phyloP scores from a whole-genome alignment of 1,139 yeast genomes.

The Scheffersomyces segobiensis region DNA sequence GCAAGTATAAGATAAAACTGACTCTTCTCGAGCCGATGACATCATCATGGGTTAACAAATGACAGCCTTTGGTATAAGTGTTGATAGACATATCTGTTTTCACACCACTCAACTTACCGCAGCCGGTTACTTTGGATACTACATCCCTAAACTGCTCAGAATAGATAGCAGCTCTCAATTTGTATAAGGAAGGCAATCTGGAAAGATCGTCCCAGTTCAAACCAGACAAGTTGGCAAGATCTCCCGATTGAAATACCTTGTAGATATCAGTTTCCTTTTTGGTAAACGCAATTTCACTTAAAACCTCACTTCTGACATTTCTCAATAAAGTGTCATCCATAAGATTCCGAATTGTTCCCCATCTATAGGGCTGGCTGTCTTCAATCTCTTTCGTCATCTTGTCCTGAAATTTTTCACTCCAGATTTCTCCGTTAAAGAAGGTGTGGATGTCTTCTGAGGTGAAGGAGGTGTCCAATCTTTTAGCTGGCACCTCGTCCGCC shows the following conservation, averaged over 20 bases:
- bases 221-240: conserved; percentile 89
- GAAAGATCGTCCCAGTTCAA: conserved; percentile 74
- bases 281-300: conserved; percentile 82
- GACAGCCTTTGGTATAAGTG: conserved; percentile 91
- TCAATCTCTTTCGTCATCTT: conserved; percentile 41
- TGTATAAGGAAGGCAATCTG: conserved; percentile 70
- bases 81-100: conserved; percentile 93
- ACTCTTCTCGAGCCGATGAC: conserved; percentile 95
- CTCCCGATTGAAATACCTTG: conserved; percentile 93
- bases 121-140: conserved; percentile 78
- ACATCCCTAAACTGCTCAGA: conserved; percentile 81
- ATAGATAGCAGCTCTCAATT: conserved; percentile 82
- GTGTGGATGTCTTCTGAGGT: conserved; percentile 40
- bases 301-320: conserved; percentile 80
- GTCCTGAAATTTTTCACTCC: conserved; percentile 46
- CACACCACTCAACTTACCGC: conserved; percentile 85
- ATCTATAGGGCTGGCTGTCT: conserved; percentile 73
- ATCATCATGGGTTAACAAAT: conserved; percentile 92
- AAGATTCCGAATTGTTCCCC: conserved; percentile 80
- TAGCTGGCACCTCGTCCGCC: conserved; percentile 10
- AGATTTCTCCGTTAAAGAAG: conserved; percentile 57
- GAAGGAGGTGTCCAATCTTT: conserved; percentile 23
- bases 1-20: conserved; percentile 86
- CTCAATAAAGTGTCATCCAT: conserved; percentile 76
- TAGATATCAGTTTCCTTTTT: conserved; percentile 96